A percentile compares a stretch with the other conserved stretches of the same genome.
Conservation (phyloP, 257 asterid species). For the Phtheirospermum japonicum region DNA sequence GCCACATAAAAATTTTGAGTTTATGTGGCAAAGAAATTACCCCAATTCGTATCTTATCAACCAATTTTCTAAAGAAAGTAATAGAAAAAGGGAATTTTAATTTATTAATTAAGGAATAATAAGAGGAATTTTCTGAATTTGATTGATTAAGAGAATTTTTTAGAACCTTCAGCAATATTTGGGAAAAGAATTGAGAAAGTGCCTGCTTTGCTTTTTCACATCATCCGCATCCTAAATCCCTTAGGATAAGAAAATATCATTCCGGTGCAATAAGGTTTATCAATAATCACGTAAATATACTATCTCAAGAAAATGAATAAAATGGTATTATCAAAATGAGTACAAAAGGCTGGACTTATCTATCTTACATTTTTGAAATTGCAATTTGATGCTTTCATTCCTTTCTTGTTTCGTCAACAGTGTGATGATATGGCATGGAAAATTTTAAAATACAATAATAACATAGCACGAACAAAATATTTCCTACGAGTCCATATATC, state of each 20-base stretch:
- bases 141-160: slow-evolving; percentile 21
- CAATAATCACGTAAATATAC: no score
- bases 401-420: slow-evolving; percentile 1
- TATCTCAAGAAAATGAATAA: no score
- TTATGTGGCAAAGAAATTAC: no score
- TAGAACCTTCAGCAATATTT: slow-evolving; percentile 81
- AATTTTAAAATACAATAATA: slow-evolving; percentile 4
- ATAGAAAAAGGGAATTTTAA: slow-evolving; percentile 45
- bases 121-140: slow-evolving; percentile 29
- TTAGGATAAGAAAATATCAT: not conserved
- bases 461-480: not conserved
- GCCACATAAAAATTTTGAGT: no score
- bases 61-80: slow-evolving; percentile 99
- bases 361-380: no score
- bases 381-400: not conserved
- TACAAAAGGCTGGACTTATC: no score
- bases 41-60: no score
- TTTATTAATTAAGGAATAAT: slow-evolving; percentile 24
- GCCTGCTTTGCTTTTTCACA: slow-evolving; percentile 69
- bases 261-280: slow-evolving; percentile 10
- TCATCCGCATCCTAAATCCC: slow-evolving; percentile 64
- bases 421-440: not conserved
- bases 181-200: slow-evolving; percentile 87
- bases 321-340: no score
- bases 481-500: no score